A percentile compares a stretch with the other conserved stretches of the same genome.
Conservation (phyloP, 108 stramenopile genomes). For the Parmales sp. region DNA sequence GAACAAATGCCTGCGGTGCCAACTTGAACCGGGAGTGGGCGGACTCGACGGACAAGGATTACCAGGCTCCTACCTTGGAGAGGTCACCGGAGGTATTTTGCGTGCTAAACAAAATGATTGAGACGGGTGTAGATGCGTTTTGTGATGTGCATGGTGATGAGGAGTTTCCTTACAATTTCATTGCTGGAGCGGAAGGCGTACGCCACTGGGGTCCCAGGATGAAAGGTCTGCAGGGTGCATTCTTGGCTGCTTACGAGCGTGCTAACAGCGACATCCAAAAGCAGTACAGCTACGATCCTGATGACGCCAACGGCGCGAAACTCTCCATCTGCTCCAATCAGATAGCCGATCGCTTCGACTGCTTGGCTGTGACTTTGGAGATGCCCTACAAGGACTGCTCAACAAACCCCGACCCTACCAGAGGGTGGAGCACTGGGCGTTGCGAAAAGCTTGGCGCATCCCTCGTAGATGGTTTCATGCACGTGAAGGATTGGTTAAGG, state of each 20-base stretch:
- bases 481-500: slow-evolving; percentile 58
- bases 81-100: slow-evolving; percentile 69
- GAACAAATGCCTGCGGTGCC: slow-evolving; percentile 64
- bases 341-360: slow-evolving; percentile 60
- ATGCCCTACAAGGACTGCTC: slow-evolving; percentile 80
- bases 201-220: slow-evolving; percentile 59
- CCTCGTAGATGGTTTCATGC: slow-evolving; percentile 48
- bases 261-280: slow-evolving; percentile 68
- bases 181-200: slow-evolving; percentile 55
- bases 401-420: slow-evolving; percentile 42
- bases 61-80: slow-evolving; percentile 63
- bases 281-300: slow-evolving; percentile 46
- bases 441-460: slow-evolving; percentile 49
- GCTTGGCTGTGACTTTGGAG: slow-evolving; percentile 64
- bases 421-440: slow-evolving; percentile 53
- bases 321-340: slow-evolving; percentile 65
- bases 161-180: slow-evolving; percentile 66
- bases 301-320: slow-evolving; percentile 34
- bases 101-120: slow-evolving; percentile 65
- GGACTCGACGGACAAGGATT: slow-evolving; percentile 22
- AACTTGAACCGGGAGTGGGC: slow-evolving; percentile 83
- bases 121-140: slow-evolving; percentile 67
- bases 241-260: slow-evolving; percentile 49
- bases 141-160: slow-evolving; percentile 82
- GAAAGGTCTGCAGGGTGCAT: slow-evolving; percentile 63